Evolutionary conservation across 768 basidiomycete genomes (phyloP), one percentile per base, ranked within the genome.

Genomic region (Boletus tylopilopsis): DNA sequence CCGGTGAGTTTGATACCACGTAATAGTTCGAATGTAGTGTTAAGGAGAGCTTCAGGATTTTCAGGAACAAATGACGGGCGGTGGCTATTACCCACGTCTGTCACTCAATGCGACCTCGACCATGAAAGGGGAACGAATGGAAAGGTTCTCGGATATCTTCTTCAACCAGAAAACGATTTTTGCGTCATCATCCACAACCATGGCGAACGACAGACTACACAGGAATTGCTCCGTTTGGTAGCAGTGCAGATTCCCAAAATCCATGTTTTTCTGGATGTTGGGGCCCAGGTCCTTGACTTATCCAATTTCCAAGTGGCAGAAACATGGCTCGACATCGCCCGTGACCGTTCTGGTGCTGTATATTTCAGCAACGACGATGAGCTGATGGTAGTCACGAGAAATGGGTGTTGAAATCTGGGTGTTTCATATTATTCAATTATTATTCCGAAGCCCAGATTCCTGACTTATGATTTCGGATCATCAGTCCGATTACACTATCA

Each of bases 211-310:
- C 18, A 32, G 18, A 47, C 33, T 8, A 35, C 34, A 7, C 34
- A 4, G 3, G 18, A 6, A 9, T 35, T 35, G 3, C 34, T 35
- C 18, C n/a, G 18, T 6, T 7, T 19, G 34, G 34, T 35, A 19
- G 11, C 34, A n/a, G 6, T 7, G 10, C 18, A 35, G 19, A 7
- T 7, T 8, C 34, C 18, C 4, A 8, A 35, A 6, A 35, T 19
- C 19, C 34, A 10, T 7, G 18, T 35, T 35, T n/a, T 34, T 3
- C 16, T 34, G 15, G 33, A 34, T n/a, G 33, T 34, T 6, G 79
- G 79, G 0, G 78, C 79, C 0, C 80, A 81, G 53, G 73, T 81
- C 48, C 66, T 81, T 5, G 78, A 81, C 37, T 54, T 75, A 48
- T 60, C 62, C 18, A 80, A 77, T 45, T 27, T 50, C 2, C 59